These are phyloP conservation scores for Leucosporidium yakuticum DNA, from an alignment of 768 basidiomycete species.

Conservation along the genomic window DNA sequence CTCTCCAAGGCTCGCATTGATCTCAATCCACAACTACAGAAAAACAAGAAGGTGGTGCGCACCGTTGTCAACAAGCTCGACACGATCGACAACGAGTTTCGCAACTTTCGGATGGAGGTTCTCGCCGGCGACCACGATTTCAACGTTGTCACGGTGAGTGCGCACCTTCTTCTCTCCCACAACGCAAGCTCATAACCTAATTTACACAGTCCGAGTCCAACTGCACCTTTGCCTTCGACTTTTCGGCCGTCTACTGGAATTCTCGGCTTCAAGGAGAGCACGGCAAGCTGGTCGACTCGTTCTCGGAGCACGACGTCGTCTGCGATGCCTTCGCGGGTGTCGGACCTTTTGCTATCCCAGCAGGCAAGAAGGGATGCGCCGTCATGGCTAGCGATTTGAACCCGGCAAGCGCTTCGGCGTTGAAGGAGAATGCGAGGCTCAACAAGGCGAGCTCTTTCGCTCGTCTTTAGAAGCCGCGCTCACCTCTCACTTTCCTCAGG, in stretches of 20 bases:
- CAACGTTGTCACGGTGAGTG: slow-evolving; percentile 72
- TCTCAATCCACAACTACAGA: slow-evolving; percentile 50
- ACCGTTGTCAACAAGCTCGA: slow-evolving; percentile 96
- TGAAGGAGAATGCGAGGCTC: slow-evolving; percentile 61
- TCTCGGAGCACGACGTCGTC: slow-evolving; percentile 64
- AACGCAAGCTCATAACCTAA: slow-evolving; percentile 4
- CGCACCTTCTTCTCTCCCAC: background rate
- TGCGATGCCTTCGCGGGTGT: slow-evolving; percentile 96
- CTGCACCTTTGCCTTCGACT: slow-evolving; percentile 88
- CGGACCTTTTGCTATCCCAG: slow-evolving; percentile 90
- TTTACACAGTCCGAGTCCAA: slow-evolving; percentile 65
- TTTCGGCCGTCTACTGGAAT: slow-evolving; percentile 96
- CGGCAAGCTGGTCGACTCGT: slow-evolving; percentile 67
- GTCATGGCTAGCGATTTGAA: slow-evolving; percentile 93
- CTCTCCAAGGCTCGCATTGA: background rate
- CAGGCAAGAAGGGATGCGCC: slow-evolving; percentile 74
- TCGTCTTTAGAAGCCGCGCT: background rate
- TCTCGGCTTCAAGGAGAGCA: slow-evolving; percentile 90
- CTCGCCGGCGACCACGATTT: slow-evolving; percentile 85
- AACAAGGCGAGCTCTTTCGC: slow-evolving; percentile 60
- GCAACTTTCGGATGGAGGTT: slow-evolving; percentile 94
- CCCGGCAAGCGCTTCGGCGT: slow-evolving; percentile 73
- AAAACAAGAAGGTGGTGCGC: slow-evolving; percentile 64
- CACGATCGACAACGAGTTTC: slow-evolving; percentile 73
- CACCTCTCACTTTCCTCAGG: slow-evolving; percentile 50